Evolutionary conservation across 768 basidiomycete genomes (phyloP), one percentile per base, ranked within the genome.

Genomic region (Sarcomyxa edulis): DNA sequence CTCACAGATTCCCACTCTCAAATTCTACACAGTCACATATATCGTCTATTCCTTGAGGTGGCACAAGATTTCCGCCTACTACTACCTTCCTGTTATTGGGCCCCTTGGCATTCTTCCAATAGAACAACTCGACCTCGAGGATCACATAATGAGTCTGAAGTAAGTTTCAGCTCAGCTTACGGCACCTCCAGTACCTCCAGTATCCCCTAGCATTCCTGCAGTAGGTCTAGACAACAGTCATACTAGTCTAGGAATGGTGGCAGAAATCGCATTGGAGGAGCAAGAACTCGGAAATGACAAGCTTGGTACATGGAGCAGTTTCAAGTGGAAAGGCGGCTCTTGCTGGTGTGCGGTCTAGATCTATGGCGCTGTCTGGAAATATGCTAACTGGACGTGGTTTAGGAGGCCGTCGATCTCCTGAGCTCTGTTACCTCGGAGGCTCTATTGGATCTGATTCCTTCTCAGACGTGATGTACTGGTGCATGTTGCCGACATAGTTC

Each of bases 391-490:
- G 53, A 80, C 78, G 2, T 81, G 81, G 76, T 76, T 76, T 53
- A 58, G 67, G 50, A 64, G 78, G 77, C 37, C 44, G 72, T 32
- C 12, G 14, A 25, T 48, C 39, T 25, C 19, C 35, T 14, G 7
- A 25, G 7, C 14, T n/a, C 31, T 32, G 15, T 26, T 6, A 8
- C n/a, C 20, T 8, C 30, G 34, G 32, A 41, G 11, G 19, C 35
- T 16, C 10, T 11, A 37, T 34, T 35, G 20, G 15, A 27, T 28
- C 23, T 40, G 12, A 27, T 7, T 34, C 33, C n/a, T 60, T 68
- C 9, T 76, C 81, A n/a, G 76, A 78, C 35, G 76, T 83, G 7
- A 72, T 81, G 56, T 62, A 66, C 42, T 83, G 7, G 71, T 81
- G 56, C 62, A 66, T 42, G 72, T 79, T 39, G 70, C 78, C 2